phyloP scores from a whole-genome alignment of 140 eudicot species.

The Ambrosia hybrid region DNA sequence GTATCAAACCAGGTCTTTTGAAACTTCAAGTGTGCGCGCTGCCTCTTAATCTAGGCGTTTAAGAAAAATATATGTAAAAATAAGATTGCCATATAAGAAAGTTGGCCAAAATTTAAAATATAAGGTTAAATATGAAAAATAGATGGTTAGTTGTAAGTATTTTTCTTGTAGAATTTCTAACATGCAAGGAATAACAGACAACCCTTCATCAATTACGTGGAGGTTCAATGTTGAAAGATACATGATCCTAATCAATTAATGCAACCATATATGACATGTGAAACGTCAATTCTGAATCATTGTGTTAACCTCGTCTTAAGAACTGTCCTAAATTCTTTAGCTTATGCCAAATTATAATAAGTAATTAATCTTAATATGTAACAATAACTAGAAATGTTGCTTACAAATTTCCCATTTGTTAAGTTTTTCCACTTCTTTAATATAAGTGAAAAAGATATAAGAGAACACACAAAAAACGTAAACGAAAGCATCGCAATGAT shows the following conservation, averaged over 20 bases:
- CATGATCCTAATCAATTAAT: slow-evolving; percentile 27
- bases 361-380: slow-evolving; percentile 23
- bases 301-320: slow-evolving; percentile 8
- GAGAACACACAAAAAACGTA: too few species aligned
- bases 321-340: slow-evolving; percentile 9
- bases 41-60: too few species aligned
- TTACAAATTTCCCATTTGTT: slow-evolving; percentile 4
- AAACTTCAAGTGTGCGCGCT: too few species aligned
- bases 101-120: background rate
- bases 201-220: slow-evolving; percentile 27
- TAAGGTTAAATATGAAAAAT: background rate
- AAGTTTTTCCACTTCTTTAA: too few species aligned
- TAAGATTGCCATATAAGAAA: too few species aligned
- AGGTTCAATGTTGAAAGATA: slow-evolving; percentile 21
- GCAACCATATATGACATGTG: slow-evolving; percentile 24
- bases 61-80: too few species aligned
- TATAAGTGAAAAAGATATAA: background rate
- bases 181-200: slow-evolving; percentile 23
- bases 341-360: slow-evolving; percentile 14
- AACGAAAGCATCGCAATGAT: too few species aligned
- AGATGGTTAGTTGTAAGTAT: slow-evolving; percentile 4
- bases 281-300: slow-evolving; percentile 15
- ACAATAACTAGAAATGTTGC: slow-evolving; percentile 23
- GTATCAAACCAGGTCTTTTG: too few species aligned
- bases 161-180: slow-evolving; percentile 8